These are phyloP conservation scores for barrel medic (Medicago truncatula) DNA, from an alignment of 306 rosid genomes.

Conservation along the genomic window DNA sequence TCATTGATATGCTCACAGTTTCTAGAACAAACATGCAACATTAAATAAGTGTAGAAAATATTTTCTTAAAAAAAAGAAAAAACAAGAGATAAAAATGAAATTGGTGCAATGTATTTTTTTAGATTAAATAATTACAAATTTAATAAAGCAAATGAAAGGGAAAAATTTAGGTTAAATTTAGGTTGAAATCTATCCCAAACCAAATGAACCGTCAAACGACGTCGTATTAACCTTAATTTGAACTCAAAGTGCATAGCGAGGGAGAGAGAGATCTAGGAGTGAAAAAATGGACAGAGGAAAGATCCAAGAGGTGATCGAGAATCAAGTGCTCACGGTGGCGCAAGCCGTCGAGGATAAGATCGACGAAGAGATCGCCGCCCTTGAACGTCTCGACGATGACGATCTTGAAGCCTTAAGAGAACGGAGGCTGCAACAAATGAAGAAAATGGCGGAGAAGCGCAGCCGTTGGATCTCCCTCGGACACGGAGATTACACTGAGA, in stretches of 20 bases:
- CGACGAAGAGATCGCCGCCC: slow-evolving; percentile 84
- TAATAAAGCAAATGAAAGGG: no score
- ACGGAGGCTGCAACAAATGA: slow-evolving; percentile 93
- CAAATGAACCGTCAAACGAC: neutral
- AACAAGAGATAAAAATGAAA: no score
- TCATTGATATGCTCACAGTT: no score
- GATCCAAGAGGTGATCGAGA: slow-evolving; percentile 82
- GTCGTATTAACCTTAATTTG: slow-evolving; percentile 21
- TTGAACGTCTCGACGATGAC: slow-evolving; percentile 84
- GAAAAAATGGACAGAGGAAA: slow-evolving; percentile 67
- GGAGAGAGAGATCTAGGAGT: slow-evolving; percentile 36
- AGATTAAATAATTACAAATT: no score
- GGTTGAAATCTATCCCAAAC: neutral
- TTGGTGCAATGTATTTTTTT: no score
- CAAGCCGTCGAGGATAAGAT: slow-evolving; percentile 90
- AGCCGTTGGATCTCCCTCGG: slow-evolving; percentile 94
- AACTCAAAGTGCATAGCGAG: slow-evolving; percentile 8
- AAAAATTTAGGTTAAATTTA: no score
- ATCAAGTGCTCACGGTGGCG: slow-evolving; percentile 84
- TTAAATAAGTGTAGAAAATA: no score
- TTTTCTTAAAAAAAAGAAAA: no score
- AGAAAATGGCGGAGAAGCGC: slow-evolving; percentile 96
- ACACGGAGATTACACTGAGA: slow-evolving; percentile 81
- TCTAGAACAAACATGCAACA: no score
- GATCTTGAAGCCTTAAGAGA: slow-evolving; percentile 87